phyloP scores from a whole-genome alignment of 228 moss, liverwort and hornwort genomes.

The Sphagnum fallax region DNA sequence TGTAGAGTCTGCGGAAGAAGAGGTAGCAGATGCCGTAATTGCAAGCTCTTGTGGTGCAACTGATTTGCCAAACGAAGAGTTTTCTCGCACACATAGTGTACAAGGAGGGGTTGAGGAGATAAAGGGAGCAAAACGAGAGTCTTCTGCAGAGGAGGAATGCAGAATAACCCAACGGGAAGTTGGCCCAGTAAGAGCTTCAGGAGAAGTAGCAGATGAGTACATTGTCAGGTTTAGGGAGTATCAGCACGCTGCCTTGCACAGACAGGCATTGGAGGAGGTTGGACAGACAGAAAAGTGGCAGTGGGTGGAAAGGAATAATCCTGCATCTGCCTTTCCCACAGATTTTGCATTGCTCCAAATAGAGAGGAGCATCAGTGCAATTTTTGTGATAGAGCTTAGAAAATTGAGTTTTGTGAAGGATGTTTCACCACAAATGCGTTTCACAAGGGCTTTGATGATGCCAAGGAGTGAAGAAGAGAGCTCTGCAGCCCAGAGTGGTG shows the following conservation, averaged over 20 bases:
- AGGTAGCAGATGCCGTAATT: neutral
- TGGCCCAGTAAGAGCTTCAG: conserved; percentile 35
- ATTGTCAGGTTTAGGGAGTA: conserved; percentile 78
- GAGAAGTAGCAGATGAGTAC: conserved; percentile 68
- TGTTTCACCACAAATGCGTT: conserved; percentile 83
- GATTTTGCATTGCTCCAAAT: conserved; percentile 76
- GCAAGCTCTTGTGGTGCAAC: conserved; percentile 13
- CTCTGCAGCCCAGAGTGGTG: conserved; percentile 3
- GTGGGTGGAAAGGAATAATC: conserved; percentile 82
- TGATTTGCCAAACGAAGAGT: conserved; percentile 7
- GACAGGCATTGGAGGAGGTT: conserved; percentile 32
- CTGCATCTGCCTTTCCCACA: conserved; percentile 70
- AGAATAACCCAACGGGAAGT: neutral
- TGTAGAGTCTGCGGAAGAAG: neutral
- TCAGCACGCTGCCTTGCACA: conserved; percentile 40
- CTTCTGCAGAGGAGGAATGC: conserved; percentile 2
- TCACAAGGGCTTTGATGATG: conserved; percentile 58
- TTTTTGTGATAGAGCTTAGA: conserved; percentile 32
- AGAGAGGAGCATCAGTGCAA: conserved; percentile 26
- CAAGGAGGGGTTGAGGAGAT: conserved; percentile 1
- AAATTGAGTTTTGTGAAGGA: conserved; percentile 55
- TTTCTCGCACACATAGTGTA: conserved; percentile 6
- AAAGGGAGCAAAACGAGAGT: conserved; percentile 1
- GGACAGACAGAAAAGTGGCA: conserved; percentile 52
- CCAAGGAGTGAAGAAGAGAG: conserved; percentile 24